Conservation (phyloP, 2,329 filamentous ascomycete species). For the Curvularia hawaiiensis region DNA sequence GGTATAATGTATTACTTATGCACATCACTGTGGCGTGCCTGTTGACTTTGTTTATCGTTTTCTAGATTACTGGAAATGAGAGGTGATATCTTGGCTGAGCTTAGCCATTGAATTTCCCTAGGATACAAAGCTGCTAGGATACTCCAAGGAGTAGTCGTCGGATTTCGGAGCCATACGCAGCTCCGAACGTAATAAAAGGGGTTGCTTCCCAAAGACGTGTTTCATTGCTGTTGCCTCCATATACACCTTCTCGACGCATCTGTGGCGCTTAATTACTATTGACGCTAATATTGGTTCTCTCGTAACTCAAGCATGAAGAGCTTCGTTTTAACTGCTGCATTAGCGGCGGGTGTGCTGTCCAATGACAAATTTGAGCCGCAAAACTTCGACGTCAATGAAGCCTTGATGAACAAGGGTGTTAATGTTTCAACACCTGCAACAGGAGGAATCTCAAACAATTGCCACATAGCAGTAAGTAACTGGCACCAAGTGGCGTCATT, state of each 20-base stretch:
- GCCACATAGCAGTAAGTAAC: constrained; percentile 27
- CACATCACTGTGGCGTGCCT: not conserved
- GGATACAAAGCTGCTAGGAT: not conserved
- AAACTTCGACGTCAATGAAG: constrained; percentile 27
- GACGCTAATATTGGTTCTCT: not conserved
- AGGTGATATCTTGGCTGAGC: not conserved
- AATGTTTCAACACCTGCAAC: constrained; percentile 14
- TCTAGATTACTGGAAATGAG: not conserved
- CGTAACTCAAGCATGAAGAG: constrained; percentile 2
- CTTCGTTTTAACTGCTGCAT: not conserved
- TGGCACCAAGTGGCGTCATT: not conserved
- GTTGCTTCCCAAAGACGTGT: not conserved
- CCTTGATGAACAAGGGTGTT: constrained; percentile 26
- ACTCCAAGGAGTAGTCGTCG: not conserved
- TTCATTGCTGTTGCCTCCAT: not conserved
- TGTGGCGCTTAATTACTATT: not conserved
- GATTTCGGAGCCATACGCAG: not conserved
- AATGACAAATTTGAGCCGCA: constrained; percentile 17
- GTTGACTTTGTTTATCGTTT: not conserved
- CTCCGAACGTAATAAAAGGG: not conserved
- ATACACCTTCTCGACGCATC: not conserved
- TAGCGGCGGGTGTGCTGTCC: constrained; percentile 4
- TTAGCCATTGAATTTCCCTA: not conserved
- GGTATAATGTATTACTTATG: not conserved
- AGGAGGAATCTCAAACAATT: constrained; percentile 8